Percentiles rank a stretch among this genome's conserved stretches.
Evolutionary conservation across 225 moss, liverwort and hornwort genomes (phyloP).

Genomic region (Marchantia polymorpha): DNA sequence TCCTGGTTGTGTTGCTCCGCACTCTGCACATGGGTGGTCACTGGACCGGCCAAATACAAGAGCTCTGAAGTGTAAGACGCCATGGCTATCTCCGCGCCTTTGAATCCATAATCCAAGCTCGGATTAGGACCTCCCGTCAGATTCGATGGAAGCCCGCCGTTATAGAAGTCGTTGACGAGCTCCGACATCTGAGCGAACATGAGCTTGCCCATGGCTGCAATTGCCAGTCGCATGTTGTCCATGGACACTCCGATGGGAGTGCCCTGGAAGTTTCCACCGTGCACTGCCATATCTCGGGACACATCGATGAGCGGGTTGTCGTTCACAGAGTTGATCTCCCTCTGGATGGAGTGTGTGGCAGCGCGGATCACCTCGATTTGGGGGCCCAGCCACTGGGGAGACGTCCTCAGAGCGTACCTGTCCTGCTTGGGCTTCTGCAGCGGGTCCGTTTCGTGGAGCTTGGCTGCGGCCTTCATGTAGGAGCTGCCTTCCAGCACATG

Average conservation of each 20-base stretch:
- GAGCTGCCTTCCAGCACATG: slow-evolving; percentile 10
- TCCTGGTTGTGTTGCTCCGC: slow-evolving; percentile 75
- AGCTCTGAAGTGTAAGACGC: slow-evolving; percentile 60
- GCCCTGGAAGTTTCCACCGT: slow-evolving; percentile 61
- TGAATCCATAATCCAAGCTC: slow-evolving; percentile 69
- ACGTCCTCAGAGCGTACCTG: slow-evolving; percentile 27
- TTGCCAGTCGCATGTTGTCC: slow-evolving; percentile 65
- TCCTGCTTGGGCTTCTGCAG: slow-evolving; percentile 42
- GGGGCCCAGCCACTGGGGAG: slow-evolving; percentile 33
- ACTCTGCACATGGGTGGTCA: slow-evolving; percentile 66
- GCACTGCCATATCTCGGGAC: slow-evolving; percentile 26
- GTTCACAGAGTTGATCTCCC: slow-evolving; percentile 33
- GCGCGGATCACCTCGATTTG: slow-evolving; percentile 52
- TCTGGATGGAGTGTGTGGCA: slow-evolving; percentile 40
- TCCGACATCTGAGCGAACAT: slow-evolving; percentile 61
- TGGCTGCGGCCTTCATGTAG: background rate
- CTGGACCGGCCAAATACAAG: slow-evolving; percentile 58
- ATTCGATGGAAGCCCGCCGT: slow-evolving; percentile 57
- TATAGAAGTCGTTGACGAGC: slow-evolving; percentile 67
- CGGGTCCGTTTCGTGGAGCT: slow-evolving; percentile 34
- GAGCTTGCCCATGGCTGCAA: slow-evolving; percentile 61
- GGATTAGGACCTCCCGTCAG: slow-evolving; percentile 60
- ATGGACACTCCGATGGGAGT: slow-evolving; percentile 63
- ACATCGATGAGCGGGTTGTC: slow-evolving; percentile 31
- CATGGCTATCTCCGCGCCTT: slow-evolving; percentile 67